phyloP scores from a whole-genome alignment of 768 basidiomycete species.

The Kwoniella dejecticola region DNA sequence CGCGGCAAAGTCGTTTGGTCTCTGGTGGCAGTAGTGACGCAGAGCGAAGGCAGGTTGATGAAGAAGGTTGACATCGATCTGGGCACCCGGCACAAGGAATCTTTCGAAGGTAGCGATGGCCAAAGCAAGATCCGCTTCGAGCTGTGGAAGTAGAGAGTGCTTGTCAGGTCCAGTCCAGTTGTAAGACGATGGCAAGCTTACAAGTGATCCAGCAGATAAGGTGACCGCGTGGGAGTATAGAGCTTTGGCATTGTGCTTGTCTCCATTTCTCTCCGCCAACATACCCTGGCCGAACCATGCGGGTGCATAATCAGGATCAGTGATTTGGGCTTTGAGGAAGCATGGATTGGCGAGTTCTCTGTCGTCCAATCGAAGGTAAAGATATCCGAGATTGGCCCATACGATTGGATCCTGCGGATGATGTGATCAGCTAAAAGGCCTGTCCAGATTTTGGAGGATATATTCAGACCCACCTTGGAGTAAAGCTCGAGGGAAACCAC shows the following conservation, averaged over 20 bases:
- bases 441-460: not conserved
- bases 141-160: constrained; percentile 60
- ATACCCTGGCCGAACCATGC: constrained; percentile 84
- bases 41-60: constrained; percentile 80
- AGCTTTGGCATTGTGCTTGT: constrained; percentile 65
- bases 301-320: constrained; percentile 83
- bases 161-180: not conserved
- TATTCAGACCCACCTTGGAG: constrained; percentile 64
- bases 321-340: constrained; percentile 80
- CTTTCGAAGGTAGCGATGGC: constrained; percentile 65
- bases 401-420: constrained; percentile 65
- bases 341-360: constrained; percentile 80
- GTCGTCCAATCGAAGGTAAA: constrained; percentile 80
- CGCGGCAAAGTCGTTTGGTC: constrained; percentile 71
- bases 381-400: constrained; percentile 85
- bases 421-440: not conserved
- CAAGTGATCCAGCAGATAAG: constrained; percentile 54
- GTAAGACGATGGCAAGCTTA: constrained; percentile 27
- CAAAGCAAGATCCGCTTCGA: constrained; percentile 77
- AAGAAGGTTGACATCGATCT: constrained; percentile 59
- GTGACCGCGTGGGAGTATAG: constrained; percentile 58
- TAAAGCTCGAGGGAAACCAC: constrained; percentile 85
- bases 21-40: constrained; percentile 69
- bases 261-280: constrained; percentile 48
- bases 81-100: constrained; percentile 30